Evolutionary conservation across 2,329 filamentous ascomycete genomes (phyloP).

Genomic region (Akanthomyces dipterigenus): DNA sequence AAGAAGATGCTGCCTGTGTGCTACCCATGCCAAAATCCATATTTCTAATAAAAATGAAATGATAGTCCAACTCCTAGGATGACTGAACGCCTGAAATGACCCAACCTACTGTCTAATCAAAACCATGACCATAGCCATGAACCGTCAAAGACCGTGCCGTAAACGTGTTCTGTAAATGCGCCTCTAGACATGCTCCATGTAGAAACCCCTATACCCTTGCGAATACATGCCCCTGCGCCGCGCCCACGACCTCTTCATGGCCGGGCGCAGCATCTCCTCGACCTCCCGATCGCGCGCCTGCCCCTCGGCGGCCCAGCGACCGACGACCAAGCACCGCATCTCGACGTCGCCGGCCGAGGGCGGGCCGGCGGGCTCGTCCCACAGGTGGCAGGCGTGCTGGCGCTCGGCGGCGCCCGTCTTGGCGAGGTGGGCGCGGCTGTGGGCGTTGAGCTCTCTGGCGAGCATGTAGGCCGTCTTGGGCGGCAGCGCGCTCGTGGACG

Average conservation of each 20-base stretch:
- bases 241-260: not conserved
- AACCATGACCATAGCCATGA: not conserved
- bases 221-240: not conserved
- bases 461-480: conserved; percentile 5
- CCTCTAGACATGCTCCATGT: not conserved
- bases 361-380: not conserved
- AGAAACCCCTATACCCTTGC: not conserved
- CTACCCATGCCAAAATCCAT: no score
- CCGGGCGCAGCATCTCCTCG: not conserved
- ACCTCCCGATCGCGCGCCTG: not conserved
- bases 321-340: not conserved
- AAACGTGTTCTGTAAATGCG: not conserved
- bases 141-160: not conserved
- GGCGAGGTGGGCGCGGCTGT: not conserved
- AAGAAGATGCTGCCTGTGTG: no score
- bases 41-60: not conserved
- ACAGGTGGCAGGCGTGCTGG: not conserved
- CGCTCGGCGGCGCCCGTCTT: not conserved
- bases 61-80: not conserved
- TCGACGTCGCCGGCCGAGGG: not conserved
- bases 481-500: not conserved
- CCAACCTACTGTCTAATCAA: not conserved
- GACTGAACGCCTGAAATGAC: not conserved
- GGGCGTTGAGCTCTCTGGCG: conserved; percentile 1
- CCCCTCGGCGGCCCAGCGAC: not conserved